Base-by-base conservation (phyloP, 78 protist species). In the Dictyostelium brefeldianum region DNA sequence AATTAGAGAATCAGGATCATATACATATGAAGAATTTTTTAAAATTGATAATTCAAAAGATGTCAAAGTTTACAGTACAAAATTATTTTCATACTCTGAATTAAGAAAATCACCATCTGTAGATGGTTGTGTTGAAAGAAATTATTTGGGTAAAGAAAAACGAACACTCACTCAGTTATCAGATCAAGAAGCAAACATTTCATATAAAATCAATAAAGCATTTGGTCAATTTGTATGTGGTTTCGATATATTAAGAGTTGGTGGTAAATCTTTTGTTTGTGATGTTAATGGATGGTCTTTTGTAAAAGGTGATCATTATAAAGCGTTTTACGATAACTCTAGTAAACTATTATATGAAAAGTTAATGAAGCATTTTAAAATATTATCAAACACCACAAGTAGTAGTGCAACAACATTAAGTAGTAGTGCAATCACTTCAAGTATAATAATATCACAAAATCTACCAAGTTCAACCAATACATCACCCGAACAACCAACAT, bases 231-330 rank as follows among this genome's bases (percentile, higher is more conserved):
- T 91, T 31, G 47, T 91, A 36, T 97, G 98, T 95, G 99, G 99
- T 8, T 98, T 97, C 74, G 99, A 98, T 78, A 80, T 98, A 25
- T 80, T 98, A 46, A 95, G 99, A 36, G 91, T 87, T 17, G 83
- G 89, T 62, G 96, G 97, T 5, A 31, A 59, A 43, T 89, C 96
- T 25, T 96, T 64, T 75, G 98, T 98, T 59, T 97, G 98, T 95
- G 99, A 98, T 92, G 99, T 98, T 51, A 98, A 98, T 93, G 99
- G 99, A 22, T 97, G 98, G 98, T 48, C 95, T 27, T 97, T 97
- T 56, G 99, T 98, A 22, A 98, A 98, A 92, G 94, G 97, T 51
- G 79, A 65, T 2, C 47, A 85, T 18, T 53, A 48, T 36, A 25
- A 85, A n/a, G 27, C 46, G 6, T 85, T 85, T 59, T 85, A 85